Percentiles rank a stretch among this genome's conserved stretches.
Conservation (phyloP, 1,139 yeast genomes). For the Wickerhamomyces sp. region DNA sequence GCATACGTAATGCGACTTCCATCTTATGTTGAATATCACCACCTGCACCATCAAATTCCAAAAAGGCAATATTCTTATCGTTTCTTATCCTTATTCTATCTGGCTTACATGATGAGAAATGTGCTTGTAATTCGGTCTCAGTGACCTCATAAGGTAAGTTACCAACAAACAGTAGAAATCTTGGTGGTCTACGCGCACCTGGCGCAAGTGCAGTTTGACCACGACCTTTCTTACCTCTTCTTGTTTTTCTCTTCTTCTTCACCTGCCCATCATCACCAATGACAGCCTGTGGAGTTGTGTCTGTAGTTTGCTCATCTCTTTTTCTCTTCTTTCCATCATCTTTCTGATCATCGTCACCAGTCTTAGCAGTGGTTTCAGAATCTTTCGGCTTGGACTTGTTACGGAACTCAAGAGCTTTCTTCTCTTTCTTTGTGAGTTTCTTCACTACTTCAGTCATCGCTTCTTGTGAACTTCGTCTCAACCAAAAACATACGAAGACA, state of each 20-base stretch:
- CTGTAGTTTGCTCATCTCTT: slow-evolving; percentile 21
- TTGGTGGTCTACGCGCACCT: slow-evolving; percentile 55
- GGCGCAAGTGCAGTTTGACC: too few relatives aligned
- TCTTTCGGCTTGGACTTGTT: slow-evolving; percentile 34
- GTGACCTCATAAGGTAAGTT: slow-evolving; percentile 74
- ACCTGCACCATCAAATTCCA: slow-evolving; percentile 69
- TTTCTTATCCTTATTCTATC: slow-evolving; percentile 70
- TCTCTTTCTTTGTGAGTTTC: slow-evolving; percentile 72
- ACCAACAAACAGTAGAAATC: slow-evolving; percentile 88
- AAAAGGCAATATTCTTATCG: slow-evolving; percentile 88
- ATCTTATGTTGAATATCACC: slow-evolving; percentile 68
- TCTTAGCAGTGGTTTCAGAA: slow-evolving; percentile 9
- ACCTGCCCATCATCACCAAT: slow-evolving; percentile 29
- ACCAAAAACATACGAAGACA: too few relatives aligned
- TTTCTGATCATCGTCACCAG: slow-evolving; percentile 17
- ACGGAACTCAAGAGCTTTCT: slow-evolving; percentile 70
- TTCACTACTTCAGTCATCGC: slow-evolving; percentile 13
- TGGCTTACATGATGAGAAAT: slow-evolving; percentile 72
- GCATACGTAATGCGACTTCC: slow-evolving; percentile 79
- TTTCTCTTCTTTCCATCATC: slow-evolving; percentile 26
- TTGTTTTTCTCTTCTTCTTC: slow-evolving; percentile 65
- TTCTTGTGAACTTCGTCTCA: too few relatives aligned
- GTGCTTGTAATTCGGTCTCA: slow-evolving; percentile 58
- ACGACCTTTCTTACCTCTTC: slow-evolving; percentile 71
- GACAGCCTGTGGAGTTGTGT: slow-evolving; percentile 23